A percentile compares a stretch with the other conserved stretches of the same genome.
These are phyloP conservation scores for Hymenoscyphus occultus DNA, from an alignment of 2,329 filamentous ascomycete genomes.

Conservation along the genomic window DNA sequence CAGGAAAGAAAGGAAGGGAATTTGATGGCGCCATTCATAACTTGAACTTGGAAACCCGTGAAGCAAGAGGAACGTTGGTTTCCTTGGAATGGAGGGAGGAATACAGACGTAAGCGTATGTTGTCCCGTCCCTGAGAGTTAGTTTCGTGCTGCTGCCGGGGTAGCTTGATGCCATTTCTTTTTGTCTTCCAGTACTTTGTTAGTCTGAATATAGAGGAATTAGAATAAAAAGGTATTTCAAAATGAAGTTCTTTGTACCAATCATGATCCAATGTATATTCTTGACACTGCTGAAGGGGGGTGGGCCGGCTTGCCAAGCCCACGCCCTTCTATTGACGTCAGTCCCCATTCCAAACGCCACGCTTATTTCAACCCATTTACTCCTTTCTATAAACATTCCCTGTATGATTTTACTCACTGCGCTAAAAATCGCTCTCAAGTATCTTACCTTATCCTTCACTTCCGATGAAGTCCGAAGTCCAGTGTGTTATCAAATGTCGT, in stretches of 20 bases:
- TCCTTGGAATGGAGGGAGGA: constrained; percentile 13
- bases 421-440: too few relatives aligned
- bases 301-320: not conserved
- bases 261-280: not conserved
- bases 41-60: constrained; percentile 44
- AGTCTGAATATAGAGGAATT: not conserved
- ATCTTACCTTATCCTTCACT: too few relatives aligned
- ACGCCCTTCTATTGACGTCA: not conserved
- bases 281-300: not conserved
- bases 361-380: not conserved
- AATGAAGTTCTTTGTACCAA: not conserved
- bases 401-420: too few relatives aligned
- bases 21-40: constrained; percentile 43
- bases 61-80: constrained; percentile 40
- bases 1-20: constrained; percentile 38
- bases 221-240: not conserved
- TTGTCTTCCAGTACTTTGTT: not conserved
- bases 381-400: not conserved
- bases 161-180: not conserved
- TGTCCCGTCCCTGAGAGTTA: not conserved
- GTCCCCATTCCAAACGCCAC: not conserved
- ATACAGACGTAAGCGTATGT: constrained; percentile 7
- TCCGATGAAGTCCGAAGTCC: too few relatives aligned
- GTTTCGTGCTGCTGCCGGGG: not conserved
- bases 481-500: too few relatives aligned